Conservation (phyloP, 2,329 filamentous ascomycete species). For the Apiospora kogelbergensis region DNA sequence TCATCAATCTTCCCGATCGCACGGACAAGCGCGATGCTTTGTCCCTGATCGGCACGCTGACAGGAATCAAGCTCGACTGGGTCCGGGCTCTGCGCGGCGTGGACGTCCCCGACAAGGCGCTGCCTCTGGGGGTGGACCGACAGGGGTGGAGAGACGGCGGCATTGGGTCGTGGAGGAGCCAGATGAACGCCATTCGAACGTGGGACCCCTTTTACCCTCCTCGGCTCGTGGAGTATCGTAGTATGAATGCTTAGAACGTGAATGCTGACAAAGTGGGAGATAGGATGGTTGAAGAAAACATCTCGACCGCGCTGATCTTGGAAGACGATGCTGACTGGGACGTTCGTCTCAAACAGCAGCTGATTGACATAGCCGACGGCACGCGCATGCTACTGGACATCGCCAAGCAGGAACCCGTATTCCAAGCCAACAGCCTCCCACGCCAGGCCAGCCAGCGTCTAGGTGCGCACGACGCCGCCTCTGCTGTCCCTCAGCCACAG, state of each 20-base stretch:
- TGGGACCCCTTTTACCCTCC: slow-evolving; percentile 11
- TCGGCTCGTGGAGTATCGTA: not conserved
- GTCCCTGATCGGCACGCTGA: slow-evolving; percentile 39
- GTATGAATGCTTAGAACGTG: not conserved
- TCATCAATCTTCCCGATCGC: slow-evolving; percentile 45
- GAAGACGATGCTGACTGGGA: slow-evolving; percentile 44
- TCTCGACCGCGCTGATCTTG: slow-evolving; percentile 37
- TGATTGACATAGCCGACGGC: slow-evolving; percentile 31
- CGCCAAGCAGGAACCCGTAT: not conserved
- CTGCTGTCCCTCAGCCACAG: slow-evolving; percentile 3
- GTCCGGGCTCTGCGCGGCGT: slow-evolving; percentile 42
- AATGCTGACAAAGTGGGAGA: not conserved
- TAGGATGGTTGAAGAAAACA: slow-evolving; percentile 34
- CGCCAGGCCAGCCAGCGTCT: no score
- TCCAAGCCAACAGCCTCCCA: not conserved
- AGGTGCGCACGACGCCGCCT: not conserved
- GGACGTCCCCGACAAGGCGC: slow-evolving; percentile 39
- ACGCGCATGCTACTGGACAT: slow-evolving; percentile 26
- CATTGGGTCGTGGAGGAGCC: slow-evolving; percentile 41
- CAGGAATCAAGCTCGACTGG: slow-evolving; percentile 43
- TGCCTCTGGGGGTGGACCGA: slow-evolving; percentile 34
- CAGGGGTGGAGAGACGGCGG: slow-evolving; percentile 30
- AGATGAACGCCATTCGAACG: slow-evolving; percentile 38
- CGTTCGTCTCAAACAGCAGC: slow-evolving; percentile 32
- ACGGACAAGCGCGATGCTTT: slow-evolving; percentile 51